Percentiles rank a stretch among this genome's conserved stretches.
These are phyloP conservation scores for Clarireedia paspali DNA, from an alignment of 2,329 filamentous ascomycete species.

Conservation along the genomic window DNA sequence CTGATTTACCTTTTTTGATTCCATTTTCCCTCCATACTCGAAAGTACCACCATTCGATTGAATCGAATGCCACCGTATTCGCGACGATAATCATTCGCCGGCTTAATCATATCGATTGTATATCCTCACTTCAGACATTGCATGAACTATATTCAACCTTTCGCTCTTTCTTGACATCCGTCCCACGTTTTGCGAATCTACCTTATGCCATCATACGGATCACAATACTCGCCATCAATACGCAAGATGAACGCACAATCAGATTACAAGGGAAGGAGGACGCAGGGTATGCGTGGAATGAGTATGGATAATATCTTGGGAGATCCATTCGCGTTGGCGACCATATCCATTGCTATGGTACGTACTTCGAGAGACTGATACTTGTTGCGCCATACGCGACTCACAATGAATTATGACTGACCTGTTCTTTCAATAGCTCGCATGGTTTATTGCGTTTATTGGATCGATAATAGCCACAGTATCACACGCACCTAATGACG, in stretches of 20 bases:
- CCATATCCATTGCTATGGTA: constrained; percentile 85
- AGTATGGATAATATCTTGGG: constrained; percentile 85
- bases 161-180: background rate
- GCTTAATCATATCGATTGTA: background rate
- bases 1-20: background rate
- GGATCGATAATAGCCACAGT: constrained; percentile 66
- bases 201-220: constrained; percentile 66
- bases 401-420: background rate
- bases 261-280: constrained; percentile 44
- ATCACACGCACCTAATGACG: constrained; percentile 36
- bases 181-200: background rate
- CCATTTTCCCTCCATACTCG: background rate
- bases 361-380: constrained; percentile 30
- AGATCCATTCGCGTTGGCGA: constrained; percentile 92
- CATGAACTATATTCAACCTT: too few relatives aligned
- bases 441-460: constrained; percentile 91
- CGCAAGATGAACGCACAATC: constrained; percentile 72
- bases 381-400: background rate
- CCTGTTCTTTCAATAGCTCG: constrained; percentile 52
- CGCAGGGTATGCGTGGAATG: constrained; percentile 48
- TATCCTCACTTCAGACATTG: too few relatives aligned
- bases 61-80: constrained; percentile 2
- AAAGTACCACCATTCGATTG: background rate
- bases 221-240: constrained; percentile 64
- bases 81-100: constrained; percentile 2